Percentiles rank a stretch among this genome's conserved stretches.
phyloP scores from a whole-genome alignment of 345 rosid genomes.

The Brassica cretica region DNA sequence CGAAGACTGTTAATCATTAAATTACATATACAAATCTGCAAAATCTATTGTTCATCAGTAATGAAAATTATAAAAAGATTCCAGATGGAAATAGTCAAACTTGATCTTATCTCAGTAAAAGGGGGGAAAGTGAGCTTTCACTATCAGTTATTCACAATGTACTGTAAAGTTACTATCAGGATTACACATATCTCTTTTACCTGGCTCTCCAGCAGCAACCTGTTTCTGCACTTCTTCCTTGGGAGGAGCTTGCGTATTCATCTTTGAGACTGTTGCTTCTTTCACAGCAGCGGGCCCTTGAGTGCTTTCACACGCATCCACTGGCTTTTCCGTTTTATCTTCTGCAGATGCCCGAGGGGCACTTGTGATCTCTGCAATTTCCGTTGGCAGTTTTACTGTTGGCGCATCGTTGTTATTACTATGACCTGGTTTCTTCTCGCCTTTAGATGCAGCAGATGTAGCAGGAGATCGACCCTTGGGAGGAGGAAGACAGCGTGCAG shows the following conservation, averaged over 20 bases:
- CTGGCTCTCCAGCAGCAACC: constrained; percentile 65
- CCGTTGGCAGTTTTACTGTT: constrained; percentile 41
- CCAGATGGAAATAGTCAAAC: not conserved
- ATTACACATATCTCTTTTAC: constrained; percentile 39
- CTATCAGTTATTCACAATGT: constrained; percentile 9
- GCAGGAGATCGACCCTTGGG: constrained; percentile 78
- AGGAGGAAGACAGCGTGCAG: constrained; percentile 66
- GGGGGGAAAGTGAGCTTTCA: not conserved
- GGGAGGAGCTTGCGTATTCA: constrained; percentile 53
- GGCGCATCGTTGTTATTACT: constrained; percentile 47
- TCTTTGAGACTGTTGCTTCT: constrained; percentile 65
- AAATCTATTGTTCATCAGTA: not conserved
- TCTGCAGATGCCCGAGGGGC: constrained; percentile 47
- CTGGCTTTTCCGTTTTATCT: constrained; percentile 46
- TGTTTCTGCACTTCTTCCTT: constrained; percentile 80
- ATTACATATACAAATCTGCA: not conserved
- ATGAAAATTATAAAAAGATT: not conserved
- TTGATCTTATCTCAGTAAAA: not conserved
- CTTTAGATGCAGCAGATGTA: constrained; percentile 72
- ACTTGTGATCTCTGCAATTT: constrained; percentile 50
- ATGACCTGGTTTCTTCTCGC: constrained; percentile 66
- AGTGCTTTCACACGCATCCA: constrained; percentile 70
- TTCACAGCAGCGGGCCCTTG: constrained; percentile 62
- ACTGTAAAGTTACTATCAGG: not conserved
- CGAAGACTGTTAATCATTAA: not conserved